Conservation (phyloP, 495 filamentous ascomycete species). For the Collariella sp. region DNA sequence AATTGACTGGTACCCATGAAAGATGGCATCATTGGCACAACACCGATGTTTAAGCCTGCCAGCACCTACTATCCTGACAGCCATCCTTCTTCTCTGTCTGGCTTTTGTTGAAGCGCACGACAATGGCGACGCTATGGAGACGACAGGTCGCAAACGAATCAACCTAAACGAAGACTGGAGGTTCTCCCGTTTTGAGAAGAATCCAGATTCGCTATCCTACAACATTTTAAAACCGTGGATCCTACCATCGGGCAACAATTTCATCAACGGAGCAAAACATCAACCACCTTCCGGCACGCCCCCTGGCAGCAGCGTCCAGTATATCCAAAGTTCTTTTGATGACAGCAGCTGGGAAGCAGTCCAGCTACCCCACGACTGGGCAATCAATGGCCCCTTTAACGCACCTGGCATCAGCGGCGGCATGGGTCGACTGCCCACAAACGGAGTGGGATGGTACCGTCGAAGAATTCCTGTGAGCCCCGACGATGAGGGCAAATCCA, state of each 20-base stretch:
- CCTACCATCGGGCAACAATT: slow-evolving; percentile 21
- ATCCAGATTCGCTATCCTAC: slow-evolving; percentile 23
- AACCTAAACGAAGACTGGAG: slow-evolving; percentile 24
- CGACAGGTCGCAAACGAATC: not conserved
- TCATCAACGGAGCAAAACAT: slow-evolving; percentile 16
- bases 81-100: not conserved
- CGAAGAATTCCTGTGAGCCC: slow-evolving; percentile 25
- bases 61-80: too few relatives aligned
- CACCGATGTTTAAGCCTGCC: too few relatives aligned
- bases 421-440: slow-evolving; percentile 48
- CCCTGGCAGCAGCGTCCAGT: slow-evolving; percentile 6
- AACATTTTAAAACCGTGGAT: slow-evolving; percentile 22
- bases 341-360: slow-evolving; percentile 17
- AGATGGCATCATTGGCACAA: too few relatives aligned
- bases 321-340: slow-evolving; percentile 7
- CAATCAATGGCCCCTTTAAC: slow-evolving; percentile 39
- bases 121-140: not conserved
- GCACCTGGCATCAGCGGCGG: slow-evolving; percentile 42
- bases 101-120: not conserved
- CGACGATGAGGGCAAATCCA: slow-evolving; percentile 27
- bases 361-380: slow-evolving; percentile 41
- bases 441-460: slow-evolving; percentile 46
- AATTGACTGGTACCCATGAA: too few relatives aligned
- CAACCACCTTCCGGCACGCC: not conserved
- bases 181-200: slow-evolving; percentile 21